phyloP scores from a whole-genome alignment of 2,329 filamentous ascomycete genomes.

The Polytolypa hystricis region DNA sequence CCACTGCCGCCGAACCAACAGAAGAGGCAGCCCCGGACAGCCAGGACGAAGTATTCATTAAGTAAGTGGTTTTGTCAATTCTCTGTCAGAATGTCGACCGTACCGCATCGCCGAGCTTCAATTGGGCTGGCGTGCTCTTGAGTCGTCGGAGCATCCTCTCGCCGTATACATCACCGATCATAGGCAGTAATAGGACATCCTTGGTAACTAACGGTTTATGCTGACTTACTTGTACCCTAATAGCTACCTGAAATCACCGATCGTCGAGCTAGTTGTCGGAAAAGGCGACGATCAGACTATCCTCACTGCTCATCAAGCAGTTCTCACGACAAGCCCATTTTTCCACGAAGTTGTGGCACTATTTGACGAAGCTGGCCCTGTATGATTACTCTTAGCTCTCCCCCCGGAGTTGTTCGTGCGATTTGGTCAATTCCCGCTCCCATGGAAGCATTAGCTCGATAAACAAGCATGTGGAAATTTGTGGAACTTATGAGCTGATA shows the following conservation, averaged over 20 bases:
- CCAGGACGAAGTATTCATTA: slow-evolving; percentile 5
- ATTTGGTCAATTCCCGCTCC: no score
- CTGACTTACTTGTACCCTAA: neutral
- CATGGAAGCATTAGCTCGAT: no score
- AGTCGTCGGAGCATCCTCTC: neutral
- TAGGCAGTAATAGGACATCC: neutral
- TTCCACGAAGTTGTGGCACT: slow-evolving; percentile 54
- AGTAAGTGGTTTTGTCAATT: slow-evolving; percentile 8
- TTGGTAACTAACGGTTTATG: slow-evolving; percentile 1
- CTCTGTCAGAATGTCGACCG: no score
- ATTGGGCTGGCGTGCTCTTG: neutral
- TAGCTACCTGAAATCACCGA: slow-evolving; percentile 54
- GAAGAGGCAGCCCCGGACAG: slow-evolving; percentile 1
- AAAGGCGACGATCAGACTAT: slow-evolving; percentile 48
- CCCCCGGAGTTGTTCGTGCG: no score
- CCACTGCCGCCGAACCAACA: neutral
- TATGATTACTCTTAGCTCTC: no score
- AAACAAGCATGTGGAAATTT: neutral
- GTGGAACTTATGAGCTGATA: neutral
- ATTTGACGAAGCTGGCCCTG: slow-evolving; percentile 51
- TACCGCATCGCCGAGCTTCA: neutral
- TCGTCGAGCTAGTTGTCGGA: slow-evolving; percentile 58
- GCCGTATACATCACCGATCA: neutral
- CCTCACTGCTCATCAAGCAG: slow-evolving; percentile 67
- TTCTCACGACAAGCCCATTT: slow-evolving; percentile 64